Evolutionary conservation across 495 filamentous ascomycete genomes (phyloP).

Genomic region (Aspergillus nidulans): DNA sequence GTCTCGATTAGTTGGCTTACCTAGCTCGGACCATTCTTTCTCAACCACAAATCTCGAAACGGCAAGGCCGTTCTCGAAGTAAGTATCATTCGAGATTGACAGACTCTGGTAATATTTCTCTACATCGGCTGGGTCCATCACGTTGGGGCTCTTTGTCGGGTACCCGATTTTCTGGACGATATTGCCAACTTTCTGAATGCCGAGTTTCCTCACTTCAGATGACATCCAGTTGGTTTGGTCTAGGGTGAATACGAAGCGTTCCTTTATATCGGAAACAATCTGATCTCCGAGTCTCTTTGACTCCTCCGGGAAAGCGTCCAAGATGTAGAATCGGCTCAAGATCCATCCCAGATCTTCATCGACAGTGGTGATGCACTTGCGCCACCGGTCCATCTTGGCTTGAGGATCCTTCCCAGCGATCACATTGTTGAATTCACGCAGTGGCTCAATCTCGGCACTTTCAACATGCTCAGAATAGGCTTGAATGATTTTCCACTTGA

Average conservation of each 20-base stretch:
- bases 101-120: constrained; percentile 55
- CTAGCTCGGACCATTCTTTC: constrained; percentile 53
- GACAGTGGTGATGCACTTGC: constrained; percentile 56
- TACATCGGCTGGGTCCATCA: constrained; percentile 54
- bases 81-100: constrained; percentile 46
- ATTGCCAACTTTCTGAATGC: constrained; percentile 63
- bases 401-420: constrained; percentile 58
- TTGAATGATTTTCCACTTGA: constrained; percentile 61
- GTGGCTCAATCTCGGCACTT: constrained; percentile 53
- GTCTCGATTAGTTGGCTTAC: constrained; percentile 57
- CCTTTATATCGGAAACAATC: constrained; percentile 66
- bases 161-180: constrained; percentile 74
- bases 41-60: constrained; percentile 42
- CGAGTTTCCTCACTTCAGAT: constrained; percentile 55
- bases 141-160: constrained; percentile 60
- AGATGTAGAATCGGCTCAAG: constrained; percentile 62
- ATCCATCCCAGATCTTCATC: constrained; percentile 56
- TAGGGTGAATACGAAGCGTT: constrained; percentile 57
- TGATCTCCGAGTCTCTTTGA: constrained; percentile 64
- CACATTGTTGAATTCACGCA: constrained; percentile 54
- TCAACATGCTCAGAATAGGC: constrained; percentile 48
- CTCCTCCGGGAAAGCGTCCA: constrained; percentile 58
- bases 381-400: constrained; percentile 62
- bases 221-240: constrained; percentile 64
- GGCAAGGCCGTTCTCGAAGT: constrained; percentile 59